These are phyloP conservation scores for Agapanthus africanus DNA, from an alignment of 106 monocot species.

Conservation along the genomic window DNA sequence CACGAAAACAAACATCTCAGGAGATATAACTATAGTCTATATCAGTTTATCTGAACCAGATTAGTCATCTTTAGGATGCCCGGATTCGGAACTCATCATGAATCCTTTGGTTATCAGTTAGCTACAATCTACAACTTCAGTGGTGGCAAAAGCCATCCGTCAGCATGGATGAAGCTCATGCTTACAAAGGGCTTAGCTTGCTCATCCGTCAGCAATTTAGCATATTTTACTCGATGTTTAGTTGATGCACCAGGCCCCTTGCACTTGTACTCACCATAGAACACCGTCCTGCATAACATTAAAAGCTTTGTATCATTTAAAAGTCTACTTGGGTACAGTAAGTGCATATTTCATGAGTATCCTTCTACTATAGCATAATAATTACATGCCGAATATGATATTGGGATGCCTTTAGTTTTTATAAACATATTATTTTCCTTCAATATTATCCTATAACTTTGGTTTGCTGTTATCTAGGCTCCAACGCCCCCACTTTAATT, in stretches of 20 bases:
- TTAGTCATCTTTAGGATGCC: background rate
- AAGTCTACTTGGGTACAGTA: too few relatives aligned
- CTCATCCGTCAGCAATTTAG: slow-evolving; percentile 23
- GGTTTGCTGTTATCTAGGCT: too few relatives aligned
- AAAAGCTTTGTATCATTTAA: too few relatives aligned
- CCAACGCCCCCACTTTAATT: too few relatives aligned
- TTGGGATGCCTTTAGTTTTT: too few relatives aligned
- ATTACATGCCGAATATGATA: background rate
- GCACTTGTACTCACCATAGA: slow-evolving; percentile 63
- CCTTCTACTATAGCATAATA: background rate
- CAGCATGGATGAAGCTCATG: slow-evolving; percentile 31
- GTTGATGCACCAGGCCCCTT: slow-evolving; percentile 45
- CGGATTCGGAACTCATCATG: background rate
- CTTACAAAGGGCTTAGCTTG: slow-evolving; percentile 39
- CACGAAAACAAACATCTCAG: background rate
- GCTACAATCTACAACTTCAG: slow-evolving; percentile 21
- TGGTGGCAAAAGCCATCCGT: slow-evolving; percentile 43
- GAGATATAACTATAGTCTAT: too few relatives aligned
- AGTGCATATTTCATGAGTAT: background rate
- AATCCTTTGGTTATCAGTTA: background rate
- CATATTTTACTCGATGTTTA: slow-evolving; percentile 25
- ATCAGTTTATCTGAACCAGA: too few relatives aligned
- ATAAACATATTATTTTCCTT: too few relatives aligned
- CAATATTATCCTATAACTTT: too few relatives aligned
- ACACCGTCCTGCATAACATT: slow-evolving; percentile 63